phyloP scores from a whole-genome alignment of 176 grass and related monocot species.

The Luzula sylvatica region DNA sequence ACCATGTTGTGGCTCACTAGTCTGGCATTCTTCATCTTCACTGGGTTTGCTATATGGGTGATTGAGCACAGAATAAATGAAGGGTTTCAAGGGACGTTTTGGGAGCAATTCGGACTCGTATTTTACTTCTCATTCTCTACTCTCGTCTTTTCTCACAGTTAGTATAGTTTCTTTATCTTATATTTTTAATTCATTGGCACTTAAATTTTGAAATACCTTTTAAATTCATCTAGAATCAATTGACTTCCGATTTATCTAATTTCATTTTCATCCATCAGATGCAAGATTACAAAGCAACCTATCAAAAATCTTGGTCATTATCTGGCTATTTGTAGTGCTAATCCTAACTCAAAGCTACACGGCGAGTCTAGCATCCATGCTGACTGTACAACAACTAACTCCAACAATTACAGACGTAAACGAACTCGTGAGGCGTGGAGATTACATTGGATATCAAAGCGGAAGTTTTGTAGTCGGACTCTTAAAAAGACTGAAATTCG shows the following conservation, averaged over 20 bases:
- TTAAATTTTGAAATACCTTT: too few relatives aligned
- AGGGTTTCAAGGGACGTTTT: slow-evolving; percentile 30
- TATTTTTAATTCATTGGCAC: not conserved
- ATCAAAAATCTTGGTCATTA: slow-evolving; percentile 40
- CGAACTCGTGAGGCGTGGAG: slow-evolving; percentile 11
- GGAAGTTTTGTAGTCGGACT: slow-evolving; percentile 26
- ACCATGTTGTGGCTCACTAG: slow-evolving; percentile 34
- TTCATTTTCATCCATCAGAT: slow-evolving; percentile 3
- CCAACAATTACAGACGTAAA: slow-evolving; percentile 23
- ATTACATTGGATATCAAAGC: slow-evolving; percentile 41
- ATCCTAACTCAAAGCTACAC: slow-evolving; percentile 59
- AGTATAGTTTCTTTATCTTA: slow-evolving; percentile 3
- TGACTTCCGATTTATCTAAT: not conserved
- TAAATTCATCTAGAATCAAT: not conserved
- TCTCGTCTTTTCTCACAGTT: slow-evolving; percentile 47
- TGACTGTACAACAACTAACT: slow-evolving; percentile 33
- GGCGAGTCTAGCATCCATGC: slow-evolving; percentile 52
- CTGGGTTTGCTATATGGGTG: slow-evolving; percentile 40
- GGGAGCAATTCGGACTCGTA: slow-evolving; percentile 35
- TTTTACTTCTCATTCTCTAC: slow-evolving; percentile 60
- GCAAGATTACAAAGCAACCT: slow-evolving; percentile 39
- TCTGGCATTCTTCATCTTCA: slow-evolving; percentile 41
- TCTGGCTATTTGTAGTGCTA: slow-evolving; percentile 51
- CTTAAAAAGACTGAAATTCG: slow-evolving; percentile 19
- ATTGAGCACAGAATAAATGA: slow-evolving; percentile 38